Conservation (phyloP, 192 early-diverging fungal species). For the Phycomyces blakesleeanus region DNA sequence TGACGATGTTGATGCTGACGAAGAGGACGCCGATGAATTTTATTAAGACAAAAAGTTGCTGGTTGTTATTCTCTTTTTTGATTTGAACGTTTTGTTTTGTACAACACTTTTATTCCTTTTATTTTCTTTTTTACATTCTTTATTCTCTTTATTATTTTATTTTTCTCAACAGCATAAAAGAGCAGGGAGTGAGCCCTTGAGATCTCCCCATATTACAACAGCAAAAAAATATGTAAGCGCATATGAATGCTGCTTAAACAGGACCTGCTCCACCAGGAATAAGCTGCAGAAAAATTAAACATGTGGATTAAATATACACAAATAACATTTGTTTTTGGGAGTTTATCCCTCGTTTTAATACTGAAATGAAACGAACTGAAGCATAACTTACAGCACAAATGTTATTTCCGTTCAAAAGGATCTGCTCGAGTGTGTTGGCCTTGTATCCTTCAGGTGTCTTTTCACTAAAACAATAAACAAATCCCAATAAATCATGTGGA, state of each 20-base stretch:
- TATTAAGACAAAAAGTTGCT: constrained; percentile 3
- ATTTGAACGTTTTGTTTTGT: too few species aligned
- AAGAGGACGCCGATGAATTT: constrained; percentile 26
- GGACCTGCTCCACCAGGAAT: constrained; percentile 57
- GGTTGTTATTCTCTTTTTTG: too few species aligned
- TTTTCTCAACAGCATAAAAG: neutral
- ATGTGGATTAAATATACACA: neutral
- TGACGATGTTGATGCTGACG: constrained; percentile 26
- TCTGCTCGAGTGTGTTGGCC: constrained; percentile 78
- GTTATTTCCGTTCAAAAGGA: constrained; percentile 95
- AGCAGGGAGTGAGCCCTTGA: too few species aligned
- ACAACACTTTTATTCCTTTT: neutral
- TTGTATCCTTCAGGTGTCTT: constrained; percentile 75
- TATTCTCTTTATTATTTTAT: neutral
- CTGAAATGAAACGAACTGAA: neutral
- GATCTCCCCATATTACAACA: too few species aligned
- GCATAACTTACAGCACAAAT: constrained; percentile 82
- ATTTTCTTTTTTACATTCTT: neutral
- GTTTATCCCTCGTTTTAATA: too few species aligned
- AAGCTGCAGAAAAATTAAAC: constrained; percentile 32
- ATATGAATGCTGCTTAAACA: constrained; percentile 6
- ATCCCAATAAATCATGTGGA: neutral
- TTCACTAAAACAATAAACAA: constrained; percentile 46
- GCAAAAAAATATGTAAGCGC: too few species aligned
- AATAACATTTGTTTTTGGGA: too few species aligned